Evolutionary conservation across 345 rosid genomes (phyloP).

Genomic region (Adansonia digitata): DNA sequence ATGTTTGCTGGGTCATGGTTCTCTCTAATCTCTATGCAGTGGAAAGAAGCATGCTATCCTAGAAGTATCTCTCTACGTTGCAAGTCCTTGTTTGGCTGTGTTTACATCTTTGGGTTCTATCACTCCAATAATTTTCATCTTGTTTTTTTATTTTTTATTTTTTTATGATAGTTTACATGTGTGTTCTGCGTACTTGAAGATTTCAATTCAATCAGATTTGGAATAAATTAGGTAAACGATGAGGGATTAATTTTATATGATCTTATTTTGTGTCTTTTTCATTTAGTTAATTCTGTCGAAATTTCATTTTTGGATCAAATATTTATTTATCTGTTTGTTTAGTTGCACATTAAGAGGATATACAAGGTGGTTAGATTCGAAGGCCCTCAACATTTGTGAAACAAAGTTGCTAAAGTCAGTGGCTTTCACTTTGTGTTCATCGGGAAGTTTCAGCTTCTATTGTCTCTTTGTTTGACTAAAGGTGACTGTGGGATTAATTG

Average conservation of each 20-base stretch:
- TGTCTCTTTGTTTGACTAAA: constrained; percentile 26
- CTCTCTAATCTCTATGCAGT: background rate
- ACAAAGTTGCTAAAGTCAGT: constrained; percentile 22
- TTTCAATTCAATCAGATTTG: background rate
- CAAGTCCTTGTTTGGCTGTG: background rate
- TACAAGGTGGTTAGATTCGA: constrained; percentile 6
- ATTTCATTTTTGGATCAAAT: background rate
- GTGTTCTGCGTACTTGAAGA: background rate
- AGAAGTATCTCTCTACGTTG: background rate
- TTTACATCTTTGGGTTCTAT: background rate
- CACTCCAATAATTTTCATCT: background rate
- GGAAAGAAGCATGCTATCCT: background rate
- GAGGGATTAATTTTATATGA: background rate
- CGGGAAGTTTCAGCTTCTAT: constrained; percentile 26
- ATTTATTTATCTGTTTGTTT: constrained; percentile 15
- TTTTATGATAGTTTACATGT: background rate
- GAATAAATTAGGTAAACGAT: background rate
- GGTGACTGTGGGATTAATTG: constrained; percentile 15
- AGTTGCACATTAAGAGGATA: constrained; percentile 12
- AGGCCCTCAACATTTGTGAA: constrained; percentile 26
- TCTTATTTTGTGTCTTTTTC: background rate
- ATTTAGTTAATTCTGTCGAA: background rate
- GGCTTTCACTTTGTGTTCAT: constrained; percentile 17
- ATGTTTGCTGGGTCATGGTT: background rate
- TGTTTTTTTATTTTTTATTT: background rate